Evolutionary conservation across 331 rosid species (phyloP), one percentile per base, ranked within the genome.

Genomic region (Malus hybrid): DNA sequence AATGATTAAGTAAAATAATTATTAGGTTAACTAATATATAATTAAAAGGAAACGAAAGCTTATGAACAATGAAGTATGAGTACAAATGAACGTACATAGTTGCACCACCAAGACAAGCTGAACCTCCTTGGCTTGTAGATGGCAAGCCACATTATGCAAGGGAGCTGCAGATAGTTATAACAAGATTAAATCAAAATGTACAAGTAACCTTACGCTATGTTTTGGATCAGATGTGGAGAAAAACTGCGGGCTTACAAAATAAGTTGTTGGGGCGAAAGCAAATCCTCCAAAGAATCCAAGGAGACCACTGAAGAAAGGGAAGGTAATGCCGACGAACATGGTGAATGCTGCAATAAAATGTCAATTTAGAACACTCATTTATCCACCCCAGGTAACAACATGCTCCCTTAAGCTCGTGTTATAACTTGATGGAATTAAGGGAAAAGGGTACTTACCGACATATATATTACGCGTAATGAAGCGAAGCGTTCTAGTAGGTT

Each of bases 241-340:
- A 18, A 64, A 71, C 2, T 55, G 56, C 42, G 52, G 22, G 34
- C 97, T 94, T 84, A 94, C 97, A 2, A 86, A 94, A 73, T 90
- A 94, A 64, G 97, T 87, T 20, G 97, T 92, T 6, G 99, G 99
- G 65, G 97, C 97, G 64, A 94, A 94, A 68, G 93, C 97, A 69
- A 94, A 92, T 77, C 97, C 99, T 62, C 99, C 99, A 7, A 94
- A 94, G 73, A 92, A 91, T 76, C 88, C 89, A 3, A 92, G 86
- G 73, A 94, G 92, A 50, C 91, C 97, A 20, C 90, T 48, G 46
- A 94, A 94, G 83, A 94, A 94, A 65, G 99, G 99, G 84, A 94
- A 90, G 77, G 92, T 86, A 42, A 94, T 94, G 59, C 7, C 99
- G 20, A 89, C 1, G 75, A 92, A 87, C 99, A 94, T 94, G 7